Base-by-base conservation (phyloP, 257 asterid genomes). In the Haberlea rhodopensis region DNA sequence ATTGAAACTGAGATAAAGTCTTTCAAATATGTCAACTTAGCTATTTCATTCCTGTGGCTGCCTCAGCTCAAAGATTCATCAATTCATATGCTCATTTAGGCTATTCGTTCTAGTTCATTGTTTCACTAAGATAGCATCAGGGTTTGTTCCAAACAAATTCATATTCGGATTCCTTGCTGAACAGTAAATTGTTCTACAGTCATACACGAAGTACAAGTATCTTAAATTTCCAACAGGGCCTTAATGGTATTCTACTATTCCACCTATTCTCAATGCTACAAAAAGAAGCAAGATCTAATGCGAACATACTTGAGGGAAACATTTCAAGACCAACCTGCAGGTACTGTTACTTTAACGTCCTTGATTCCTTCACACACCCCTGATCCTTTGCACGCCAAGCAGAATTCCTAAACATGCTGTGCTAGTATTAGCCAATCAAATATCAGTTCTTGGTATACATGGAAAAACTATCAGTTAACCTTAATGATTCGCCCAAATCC, bases 281-380 rank as follows among this genome's bases (percentile, higher is more conserved):
- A 9, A 63, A 55, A 31, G 54, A 57, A 65, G 52, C 53, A 54
- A 7, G 69, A 32, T 57, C 21, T 57, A 56, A 34, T 46, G 53
- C 66, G 22, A 22, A 64, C 65, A 61, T 68, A 57, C 51, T 61
- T 28, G 46, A 65, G 57, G 64, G 46, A 60, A 57, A 57, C 57
- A 61, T 5, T 22, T 49, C 26, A 67, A 62, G 45, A 73, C 79
- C 58, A 76, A 91, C 98, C 97, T 79, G 89, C 82, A 15, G 97
- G 98, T 81, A 92, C 70, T 60, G 85, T 78, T 63, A 92, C 89
- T 80, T 79, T 78, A 62, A 87, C 95, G 62, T 89, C 86, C 76
- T 75, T 89, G 74, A 75, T 85, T 63, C 89, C 95, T 67, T 80
- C 75, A 73, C 85, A 78, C 60, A 77, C 82, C 66, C 98, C 97